A percentile compares a stretch with the other conserved stretches of the same genome.
phyloP scores from a whole-genome alignment of 2,329 filamentous ascomycete genomes.

The Teratosphaeriaceae sp. region DNA sequence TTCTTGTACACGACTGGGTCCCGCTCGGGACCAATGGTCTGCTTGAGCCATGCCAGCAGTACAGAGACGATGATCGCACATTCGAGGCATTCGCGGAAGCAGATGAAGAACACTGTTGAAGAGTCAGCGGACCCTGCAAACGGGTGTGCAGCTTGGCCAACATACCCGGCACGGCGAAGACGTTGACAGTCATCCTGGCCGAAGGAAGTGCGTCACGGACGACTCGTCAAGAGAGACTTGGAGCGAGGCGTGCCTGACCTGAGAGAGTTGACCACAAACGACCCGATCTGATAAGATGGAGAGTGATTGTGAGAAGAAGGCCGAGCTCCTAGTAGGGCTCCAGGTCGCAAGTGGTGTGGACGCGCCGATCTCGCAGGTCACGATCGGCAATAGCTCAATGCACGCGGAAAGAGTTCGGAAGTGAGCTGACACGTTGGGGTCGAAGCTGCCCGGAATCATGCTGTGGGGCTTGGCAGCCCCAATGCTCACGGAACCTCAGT shows the following conservation, averaged over 20 bases:
- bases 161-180: slow-evolving; percentile 63
- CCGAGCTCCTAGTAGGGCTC: too few relatives aligned
- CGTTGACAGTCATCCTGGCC: slow-evolving; percentile 55
- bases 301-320: too few relatives aligned
- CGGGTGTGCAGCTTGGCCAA: background rate
- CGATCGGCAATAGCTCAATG: too few relatives aligned
- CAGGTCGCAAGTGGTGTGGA: too few relatives aligned
- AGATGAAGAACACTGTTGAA: slow-evolving; percentile 70
- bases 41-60: slow-evolving; percentile 78
- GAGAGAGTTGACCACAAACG: too few relatives aligned
- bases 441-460: background rate
- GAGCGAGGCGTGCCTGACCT: too few relatives aligned
- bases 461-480: background rate
- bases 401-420: slow-evolving; percentile 1
- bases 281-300: slow-evolving; percentile 2
- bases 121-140: slow-evolving; percentile 1
- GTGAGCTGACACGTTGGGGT: background rate
- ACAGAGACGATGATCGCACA: slow-evolving; percentile 80
- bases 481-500: too few relatives aligned
- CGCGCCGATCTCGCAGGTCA: too few relatives aligned
- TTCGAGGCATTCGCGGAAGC: slow-evolving; percentile 80
- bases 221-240: too few relatives aligned
- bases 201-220: too few relatives aligned
- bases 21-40: slow-evolving; percentile 61
- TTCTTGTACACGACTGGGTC: slow-evolving; percentile 58